These are phyloP conservation scores for Globisporangium solare DNA, from an alignment of 352 stramenopile species.

Conservation along the genomic window DNA sequence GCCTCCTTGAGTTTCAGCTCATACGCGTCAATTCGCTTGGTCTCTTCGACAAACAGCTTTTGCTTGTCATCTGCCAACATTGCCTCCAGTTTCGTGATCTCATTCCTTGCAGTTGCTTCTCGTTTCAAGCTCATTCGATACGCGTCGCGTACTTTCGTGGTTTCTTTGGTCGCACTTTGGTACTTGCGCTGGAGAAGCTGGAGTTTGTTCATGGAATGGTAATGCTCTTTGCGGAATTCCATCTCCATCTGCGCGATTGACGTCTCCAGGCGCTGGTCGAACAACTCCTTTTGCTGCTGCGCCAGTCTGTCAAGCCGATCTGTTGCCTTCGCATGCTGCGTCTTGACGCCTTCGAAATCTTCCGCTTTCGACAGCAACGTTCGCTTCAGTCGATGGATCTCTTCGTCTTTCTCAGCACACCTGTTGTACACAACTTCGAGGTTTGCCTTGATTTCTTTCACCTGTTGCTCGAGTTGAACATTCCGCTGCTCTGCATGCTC, in stretches of 20 bases:
- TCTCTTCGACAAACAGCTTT: slow-evolving; percentile 40
- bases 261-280: slow-evolving; percentile 45
- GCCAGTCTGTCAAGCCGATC: slow-evolving; percentile 50
- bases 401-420: slow-evolving; percentile 55
- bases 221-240: slow-evolving; percentile 66
- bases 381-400: slow-evolving; percentile 47
- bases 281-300: slow-evolving; percentile 57
- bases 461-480: slow-evolving; percentile 36
- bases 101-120: slow-evolving; percentile 33
- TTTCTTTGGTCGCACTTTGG: slow-evolving; percentile 33
- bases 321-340: slow-evolving; percentile 39
- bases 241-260: slow-evolving; percentile 61
- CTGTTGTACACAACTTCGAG: slow-evolving; percentile 41
- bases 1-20: slow-evolving; percentile 32
- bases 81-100: slow-evolving; percentile 36
- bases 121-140: slow-evolving; percentile 48
- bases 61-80: slow-evolving; percentile 51
- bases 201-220: slow-evolving; percentile 36
- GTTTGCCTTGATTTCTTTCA: slow-evolving; percentile 42
- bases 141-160: slow-evolving; percentile 31
- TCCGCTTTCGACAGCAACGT: slow-evolving; percentile 31
- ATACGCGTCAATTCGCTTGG: slow-evolving; percentile 34
- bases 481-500: slow-evolving; percentile 30
- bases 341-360: slow-evolving; percentile 45
- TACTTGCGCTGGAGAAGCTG: slow-evolving; percentile 41